Base-by-base conservation (phyloP, 495 filamentous ascomycete species). In the Aspergillus sparsus region DNA sequence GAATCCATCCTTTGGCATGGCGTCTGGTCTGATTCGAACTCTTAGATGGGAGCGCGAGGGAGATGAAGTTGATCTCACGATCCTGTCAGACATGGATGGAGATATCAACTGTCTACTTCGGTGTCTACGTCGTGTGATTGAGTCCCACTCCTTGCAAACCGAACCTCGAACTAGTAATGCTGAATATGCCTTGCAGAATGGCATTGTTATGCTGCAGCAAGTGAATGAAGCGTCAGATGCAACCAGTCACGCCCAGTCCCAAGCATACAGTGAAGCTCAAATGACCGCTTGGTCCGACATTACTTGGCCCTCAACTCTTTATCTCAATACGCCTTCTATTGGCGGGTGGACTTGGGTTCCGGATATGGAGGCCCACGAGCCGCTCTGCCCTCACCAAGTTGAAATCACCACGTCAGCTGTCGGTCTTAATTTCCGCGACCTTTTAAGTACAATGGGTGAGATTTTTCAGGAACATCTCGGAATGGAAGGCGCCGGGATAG, bases 401-500 rank as follows among this genome's bases (percentile, higher is more conserved):
- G 44, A 46, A 15, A 18, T 46, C n/a, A 46, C 12, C 11, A 18
- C 7, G 8, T 18, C 15, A 16, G 56, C 64, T 0, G 65, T 68
- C 3, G 77, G 79, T 3, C 32, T 80, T 6, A 82, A 78, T 61
- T 77, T 77, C 61, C 71, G 71, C 9, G 80, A 84, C 58, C 63
- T 82, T 7, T 58, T 75, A 12, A 63, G 70, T 0, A 66, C 71
- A 0, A 68, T 77, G 60, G 80, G 76, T 1, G 73, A 53, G 62
- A 58, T 68, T 39, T 31, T 11, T 8, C 68, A 75, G 35, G 21
- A 53, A 6, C 21, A 52, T 1, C 57, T 80, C 5, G 80, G 79
- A 0, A 60, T 64, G 37, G 77, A 82, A 60, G 71, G 69, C 33
- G 57, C 65, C n/a, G 82, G 80, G 15, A 54, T 81, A 16, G 66